Evolutionary conservation across 805 yeast genomes (phyloP), one percentile per base, ranked within the genome.

Genomic region (Barnettozyma salicaria): DNA sequence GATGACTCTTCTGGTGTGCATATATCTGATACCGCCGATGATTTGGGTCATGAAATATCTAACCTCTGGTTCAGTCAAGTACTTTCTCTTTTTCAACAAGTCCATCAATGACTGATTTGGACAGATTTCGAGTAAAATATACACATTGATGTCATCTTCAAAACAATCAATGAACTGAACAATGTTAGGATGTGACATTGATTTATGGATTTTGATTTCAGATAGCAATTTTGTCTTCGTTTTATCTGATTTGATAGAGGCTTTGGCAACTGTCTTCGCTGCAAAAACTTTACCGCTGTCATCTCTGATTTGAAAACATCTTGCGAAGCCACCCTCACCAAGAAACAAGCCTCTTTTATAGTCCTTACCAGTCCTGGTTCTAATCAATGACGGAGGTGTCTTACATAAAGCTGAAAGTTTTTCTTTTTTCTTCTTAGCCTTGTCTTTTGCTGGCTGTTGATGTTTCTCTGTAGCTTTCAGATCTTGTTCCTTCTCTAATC

Each of bases 311-410:
- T 92, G 97, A 64, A 92, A 92, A 58, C 99, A 92, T 56, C 97
- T 77, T 13, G 98, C 99, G 68, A 92, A 92, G 0, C 99, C 99
- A 43, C 99, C 99, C 65, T 90, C 97, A 25, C 98, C 98, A 24
- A 92, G 68, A 52, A 88, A 89, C 42, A 70, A 70, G 2, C 97
- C 97, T 56, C 97, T 75, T 46, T 83, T 86, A 61, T 84, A 92
- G 50, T 88, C 94, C 56, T 85, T 76, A 30, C 96, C 96, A 41
- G 74, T 71, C 62, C 89, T 75, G 29, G 92, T 86, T 49, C 90
- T 74, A 48, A 92, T 94, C 47, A 89, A 72, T 13, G 95, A 82
- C 24, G 98, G 98, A 3, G 98, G 98, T 2, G 98, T 92, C 61
- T 87, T 86, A 62, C 98, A 92, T 36, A 92, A 70, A 0, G 96